These are phyloP conservation scores for Solanum lycopersicoides DNA, from an alignment of 257 asterid species.

Conservation along the genomic window DNA sequence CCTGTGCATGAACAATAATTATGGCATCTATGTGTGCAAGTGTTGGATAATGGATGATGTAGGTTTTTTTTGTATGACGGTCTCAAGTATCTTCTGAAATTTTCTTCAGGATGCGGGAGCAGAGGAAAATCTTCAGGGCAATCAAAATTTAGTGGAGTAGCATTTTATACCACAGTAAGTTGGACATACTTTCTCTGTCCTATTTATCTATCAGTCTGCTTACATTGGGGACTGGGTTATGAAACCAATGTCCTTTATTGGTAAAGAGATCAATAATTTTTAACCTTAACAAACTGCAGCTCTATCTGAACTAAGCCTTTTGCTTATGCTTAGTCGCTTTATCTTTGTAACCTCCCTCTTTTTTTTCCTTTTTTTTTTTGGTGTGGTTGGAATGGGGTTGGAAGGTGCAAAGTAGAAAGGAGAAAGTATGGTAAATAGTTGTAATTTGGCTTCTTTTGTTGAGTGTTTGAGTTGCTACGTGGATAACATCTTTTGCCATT, in stretches of 20 bases:
- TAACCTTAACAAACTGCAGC: background rate
- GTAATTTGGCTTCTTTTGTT: background rate
- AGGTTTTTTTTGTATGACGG: background rate
- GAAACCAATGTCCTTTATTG: background rate
- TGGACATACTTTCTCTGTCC: background rate
- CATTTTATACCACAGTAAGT: slow-evolving; percentile 62
- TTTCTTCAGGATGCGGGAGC: slow-evolving; percentile 37
- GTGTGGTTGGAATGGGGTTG: background rate
- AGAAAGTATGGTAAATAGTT: background rate
- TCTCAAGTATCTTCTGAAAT: background rate
- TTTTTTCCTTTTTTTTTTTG: background rate
- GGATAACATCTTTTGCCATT: background rate
- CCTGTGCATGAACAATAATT: background rate
- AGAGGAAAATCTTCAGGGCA: slow-evolving; percentile 47
- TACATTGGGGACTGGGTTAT: background rate
- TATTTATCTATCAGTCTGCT: background rate
- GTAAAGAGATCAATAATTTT: background rate
- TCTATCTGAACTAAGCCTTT: background rate
- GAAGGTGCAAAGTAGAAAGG: background rate
- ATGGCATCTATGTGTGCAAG: background rate
- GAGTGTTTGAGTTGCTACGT: background rate
- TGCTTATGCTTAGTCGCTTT: background rate
- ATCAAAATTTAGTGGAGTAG: slow-evolving; percentile 58
- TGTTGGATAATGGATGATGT: background rate
- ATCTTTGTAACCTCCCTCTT: background rate